Base-by-base conservation (phyloP, 257 asterid species). In the Handroanthus guayacan region DNA sequence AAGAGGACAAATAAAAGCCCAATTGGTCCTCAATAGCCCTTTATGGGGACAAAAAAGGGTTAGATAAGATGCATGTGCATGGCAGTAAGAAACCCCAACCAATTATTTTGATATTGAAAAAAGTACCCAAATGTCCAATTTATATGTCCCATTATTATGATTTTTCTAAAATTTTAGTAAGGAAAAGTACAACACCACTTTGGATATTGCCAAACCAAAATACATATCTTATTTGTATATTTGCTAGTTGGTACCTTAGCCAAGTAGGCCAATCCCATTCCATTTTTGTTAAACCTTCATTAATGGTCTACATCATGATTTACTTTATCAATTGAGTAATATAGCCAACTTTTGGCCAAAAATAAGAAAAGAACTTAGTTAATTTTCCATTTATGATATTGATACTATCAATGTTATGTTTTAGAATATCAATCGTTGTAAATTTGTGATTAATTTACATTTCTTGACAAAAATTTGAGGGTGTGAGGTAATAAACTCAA, bases 161-260 rank as follows among this genome's bases (percentile, higher is more conserved):
- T 44, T 55, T 56, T 38, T 73, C 57, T 66, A 64, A 11, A 56
- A 54, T 18, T 68, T 34, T 25, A 72, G 44, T 55, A 45, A 45
- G 64, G 62, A 39, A 9, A 62, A 51, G 31, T 71, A 54, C 66
- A 62, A 0, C 57, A 51, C n/a, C 13, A 20, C 9, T 72, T 48
- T 81, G 57, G 71, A 48, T 48, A 62, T 70, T 78, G 78, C 79
- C 83, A 77, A 70, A 77, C 61, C 54, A 54, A 65, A 36, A 64
- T 71, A 37, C 64, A 62, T 58, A 5, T 48, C 16, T 18, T 65
- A 25, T 25, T 75, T 79, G 52, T 50, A 34, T 41, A 78, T 78
- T 78, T 78, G 83, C 86, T 82, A 65, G 76, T 70, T 75, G 76
- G 68, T 78, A 63, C 48, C 72, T 68, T 61, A 18, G 73, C 80